Evolutionary conservation across 192 early-diverging fungal genomes (phyloP), one percentile per base, ranked within the genome.

Genomic region (Backusella liffmaniae): DNA sequence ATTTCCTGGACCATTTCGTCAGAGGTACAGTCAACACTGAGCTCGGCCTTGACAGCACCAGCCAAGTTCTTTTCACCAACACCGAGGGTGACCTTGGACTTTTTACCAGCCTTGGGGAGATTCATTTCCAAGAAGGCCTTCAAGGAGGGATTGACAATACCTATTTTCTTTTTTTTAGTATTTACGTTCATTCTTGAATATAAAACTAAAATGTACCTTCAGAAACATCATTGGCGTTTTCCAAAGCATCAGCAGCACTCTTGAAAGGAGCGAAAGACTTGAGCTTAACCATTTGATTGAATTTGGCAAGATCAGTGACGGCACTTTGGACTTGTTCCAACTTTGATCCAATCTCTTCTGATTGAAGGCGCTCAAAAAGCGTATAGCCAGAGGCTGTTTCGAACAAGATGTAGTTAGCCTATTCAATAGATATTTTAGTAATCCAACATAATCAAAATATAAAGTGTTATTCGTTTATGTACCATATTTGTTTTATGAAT

Each of bases 191-290:
- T 26, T 65, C 59, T 53, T 26, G 16, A 16, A 51, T 49, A 59
- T 59, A 59, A 10, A 26, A 59, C 5, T 12, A 26, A 26, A 59
- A 8, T 29, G 49, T 82, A 95, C 95, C 98, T 91, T 99, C 98
- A 70, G 97, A 97, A 26, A 99, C 91, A 80, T 98, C 96, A 87
- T 96, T 99, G 72, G 95, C 93, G 86, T 99, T 99, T 83, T 98
- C 97, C 39, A 99, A 87, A 76, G 98, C 98, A 84, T 99, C 93
- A 36, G 93, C 96, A 41, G 98, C 96, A 82, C 87, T 94, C 84
- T 96, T 96, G 90, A 99, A 99, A 65, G 98, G 97, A 49, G 87
- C 88, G 82, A 99, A 98, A n/a, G 95, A 96, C 86, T 93, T 96
- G 12, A 62, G 56, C 81, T 95, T 95, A 67, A 99, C 81, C 80